phyloP scores from a whole-genome alignment of 305 asterid species.

The Rubia balearica region DNA sequence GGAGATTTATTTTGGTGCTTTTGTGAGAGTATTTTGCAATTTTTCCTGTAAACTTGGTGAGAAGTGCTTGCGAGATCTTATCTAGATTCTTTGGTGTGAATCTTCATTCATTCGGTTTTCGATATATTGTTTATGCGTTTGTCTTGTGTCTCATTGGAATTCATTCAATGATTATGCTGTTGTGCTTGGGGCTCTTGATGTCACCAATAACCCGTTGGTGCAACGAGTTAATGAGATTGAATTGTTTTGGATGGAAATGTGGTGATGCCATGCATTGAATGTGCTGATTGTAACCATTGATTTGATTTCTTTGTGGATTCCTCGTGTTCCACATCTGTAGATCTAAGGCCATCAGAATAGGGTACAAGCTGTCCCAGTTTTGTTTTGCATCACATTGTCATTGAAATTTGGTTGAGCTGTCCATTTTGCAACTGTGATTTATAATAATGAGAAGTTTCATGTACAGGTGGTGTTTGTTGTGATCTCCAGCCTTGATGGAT shows the following conservation, averaged over 20 bases:
- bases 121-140: neutral
- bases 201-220: neutral
- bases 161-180: slow-evolving; percentile 1
- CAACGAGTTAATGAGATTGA: neutral
- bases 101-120: neutral
- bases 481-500: slow-evolving; percentile 53
- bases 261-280: slow-evolving; percentile 18
- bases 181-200: slow-evolving; percentile 1
- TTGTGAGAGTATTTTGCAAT: neutral
- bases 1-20: neutral
- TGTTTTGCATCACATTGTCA: neutral
- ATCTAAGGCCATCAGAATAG: neutral
- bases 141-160: neutral
- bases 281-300: slow-evolving; percentile 2
- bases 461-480: slow-evolving; percentile 21
- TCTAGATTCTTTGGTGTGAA: neutral
- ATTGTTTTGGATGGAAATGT: neutral
- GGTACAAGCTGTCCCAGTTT: neutral
- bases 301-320: slow-evolving; percentile 9
- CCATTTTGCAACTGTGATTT: slow-evolving; percentile 13
- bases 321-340: slow-evolving; percentile 8
- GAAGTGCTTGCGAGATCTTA: slow-evolving; percentile 12
- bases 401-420: slow-evolving; percentile 7
- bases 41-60: slow-evolving; percentile 11
- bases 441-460: slow-evolving; percentile 19